Conservation (phyloP, 352 stramenopile genomes). For the Aphanomyces euteiches region DNA sequence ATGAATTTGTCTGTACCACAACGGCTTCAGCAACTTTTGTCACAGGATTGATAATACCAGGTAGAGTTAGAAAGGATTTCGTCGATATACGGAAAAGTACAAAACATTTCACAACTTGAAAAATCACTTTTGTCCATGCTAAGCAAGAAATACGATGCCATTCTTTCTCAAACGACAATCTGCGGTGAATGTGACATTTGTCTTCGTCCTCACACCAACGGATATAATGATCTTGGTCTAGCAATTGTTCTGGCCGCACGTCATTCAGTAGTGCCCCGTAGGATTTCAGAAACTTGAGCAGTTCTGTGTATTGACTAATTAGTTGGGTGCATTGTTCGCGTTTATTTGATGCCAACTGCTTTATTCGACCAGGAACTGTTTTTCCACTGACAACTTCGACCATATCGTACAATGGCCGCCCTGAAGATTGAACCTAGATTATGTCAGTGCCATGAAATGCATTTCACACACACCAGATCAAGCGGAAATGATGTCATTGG, state of each 20-base stretch:
- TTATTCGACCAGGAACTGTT: slow-evolving; percentile 52
- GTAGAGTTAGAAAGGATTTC: slow-evolving; percentile 61
- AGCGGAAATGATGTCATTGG: slow-evolving; percentile 67
- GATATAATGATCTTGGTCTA: slow-evolving; percentile 79
- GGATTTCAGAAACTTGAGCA: slow-evolving; percentile 89
- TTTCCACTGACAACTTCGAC: slow-evolving; percentile 89
- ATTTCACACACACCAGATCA: slow-evolving; percentile 69
- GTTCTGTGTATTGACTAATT: slow-evolving; percentile 70
- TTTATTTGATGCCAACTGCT: slow-evolving; percentile 36
- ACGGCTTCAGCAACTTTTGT: slow-evolving; percentile 7
- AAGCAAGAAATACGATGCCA: slow-evolving; percentile 46
- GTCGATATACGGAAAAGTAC: slow-evolving; percentile 85
- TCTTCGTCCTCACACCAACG: slow-evolving; percentile 58
- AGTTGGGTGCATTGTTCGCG: slow-evolving; percentile 57
- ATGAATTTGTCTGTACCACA: slow-evolving; percentile 1
- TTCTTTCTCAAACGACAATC: slow-evolving; percentile 52
- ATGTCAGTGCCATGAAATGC: slow-evolving; percentile 27
- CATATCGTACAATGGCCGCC: slow-evolving; percentile 71
- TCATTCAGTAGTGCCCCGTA: slow-evolving; percentile 90
- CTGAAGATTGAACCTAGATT: slow-evolving; percentile 2
- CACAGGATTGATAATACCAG: slow-evolving; percentile 35
- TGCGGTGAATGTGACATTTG: slow-evolving; percentile 35
- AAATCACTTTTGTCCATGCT: slow-evolving; percentile 86
- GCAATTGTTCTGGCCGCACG: slow-evolving; percentile 71
- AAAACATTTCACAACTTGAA: slow-evolving; percentile 92